Evolutionary conservation across 148 eudicot species (phyloP).

Genomic region (Diospyros kaki): DNA sequence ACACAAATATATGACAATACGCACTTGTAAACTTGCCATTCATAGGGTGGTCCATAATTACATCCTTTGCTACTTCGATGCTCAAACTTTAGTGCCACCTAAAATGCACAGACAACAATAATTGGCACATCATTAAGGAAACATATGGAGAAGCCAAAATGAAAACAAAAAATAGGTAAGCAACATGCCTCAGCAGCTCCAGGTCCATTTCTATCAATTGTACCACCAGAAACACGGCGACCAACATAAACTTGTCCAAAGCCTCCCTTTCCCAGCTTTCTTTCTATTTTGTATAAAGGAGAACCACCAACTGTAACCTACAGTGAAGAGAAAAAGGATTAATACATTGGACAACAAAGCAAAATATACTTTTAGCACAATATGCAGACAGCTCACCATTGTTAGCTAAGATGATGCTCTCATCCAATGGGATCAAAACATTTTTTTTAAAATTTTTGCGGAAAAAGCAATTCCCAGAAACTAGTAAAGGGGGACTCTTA

Average conservation of each 20-base stretch:
- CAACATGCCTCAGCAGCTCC: conserved; percentile 62
- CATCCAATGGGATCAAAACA: too few species aligned
- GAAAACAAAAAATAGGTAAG: background rate
- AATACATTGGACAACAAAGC: background rate
- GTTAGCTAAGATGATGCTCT: too few species aligned
- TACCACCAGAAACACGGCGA: conserved; percentile 29
- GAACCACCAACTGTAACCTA: conserved; percentile 72
- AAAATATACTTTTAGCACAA: background rate
- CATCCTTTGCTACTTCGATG: conserved; percentile 82
- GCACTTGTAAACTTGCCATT: conserved; percentile 88
- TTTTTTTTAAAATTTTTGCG: too few species aligned
- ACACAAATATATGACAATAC: conserved; percentile 10
- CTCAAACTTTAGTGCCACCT: conserved; percentile 88
- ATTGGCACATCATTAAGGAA: background rate
- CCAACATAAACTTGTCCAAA: conserved; percentile 88
- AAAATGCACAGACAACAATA: background rate
- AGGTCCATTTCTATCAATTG: conserved; percentile 44
- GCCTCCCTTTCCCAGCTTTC: conserved; percentile 77
- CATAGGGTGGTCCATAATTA: conserved; percentile 67
- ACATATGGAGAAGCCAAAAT: too few species aligned
- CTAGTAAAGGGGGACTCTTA: too few species aligned
- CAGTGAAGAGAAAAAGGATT: background rate
- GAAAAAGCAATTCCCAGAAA: too few species aligned
- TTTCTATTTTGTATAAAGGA: conserved; percentile 47
- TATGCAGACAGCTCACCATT: background rate